Base-by-base conservation (phyloP, 2,329 filamentous ascomycete genomes). In the Acarospora socialis region DNA sequence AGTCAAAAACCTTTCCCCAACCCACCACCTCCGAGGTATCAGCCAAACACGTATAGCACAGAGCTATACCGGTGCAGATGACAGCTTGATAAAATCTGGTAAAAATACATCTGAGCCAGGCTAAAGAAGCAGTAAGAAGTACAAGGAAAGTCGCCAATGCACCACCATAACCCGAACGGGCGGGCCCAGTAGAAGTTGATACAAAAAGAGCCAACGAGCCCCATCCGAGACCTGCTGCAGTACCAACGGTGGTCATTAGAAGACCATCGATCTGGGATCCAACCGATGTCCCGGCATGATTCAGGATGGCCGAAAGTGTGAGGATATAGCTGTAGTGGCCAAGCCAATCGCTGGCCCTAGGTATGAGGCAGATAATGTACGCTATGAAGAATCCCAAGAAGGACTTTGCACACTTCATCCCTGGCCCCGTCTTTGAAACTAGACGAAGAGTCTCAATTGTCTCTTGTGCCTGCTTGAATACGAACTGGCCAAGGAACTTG, bases 201-300 rank as follows among this genome's bases (percentile, higher is more conserved):
- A 71, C 46, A 45, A 67, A 59, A 4, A 73, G 46, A 1, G 63
- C 68, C 28, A 72, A 54, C 5, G 59, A 55, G 3, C 69, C 70
- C 63, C 68, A 71, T 8, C 59, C 68, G 5, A 73, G 47, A 1
- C 70, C 70, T 18, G 59, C 54, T 4, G 62, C 62, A 1, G 65
- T 65, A 3, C 70, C 70, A 4, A 67, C 18, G n/a, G 60, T 63
- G 4, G 68, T 72, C 13, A 68, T 48, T 24, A 69, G 34, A 3
- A 62, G 50, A 2, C 70, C 70, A 44, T 74, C 70, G 14, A 73
- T 47, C 41, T 74, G 69, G 8, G 67, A 61, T 4, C 70, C 70
- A 31, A 73, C 43, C 2, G 66, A 63, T 21, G 70, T 57, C 14
- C 64, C 66, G 3, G 70, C 59, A 41, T 74, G 70, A 36, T 73